A percentile compares a stretch with the other conserved stretches of the same genome.
Evolutionary conservation across 2,329 filamentous ascomycete genomes (phyloP).

Genomic region (Geoglossum cookeanum): DNA sequence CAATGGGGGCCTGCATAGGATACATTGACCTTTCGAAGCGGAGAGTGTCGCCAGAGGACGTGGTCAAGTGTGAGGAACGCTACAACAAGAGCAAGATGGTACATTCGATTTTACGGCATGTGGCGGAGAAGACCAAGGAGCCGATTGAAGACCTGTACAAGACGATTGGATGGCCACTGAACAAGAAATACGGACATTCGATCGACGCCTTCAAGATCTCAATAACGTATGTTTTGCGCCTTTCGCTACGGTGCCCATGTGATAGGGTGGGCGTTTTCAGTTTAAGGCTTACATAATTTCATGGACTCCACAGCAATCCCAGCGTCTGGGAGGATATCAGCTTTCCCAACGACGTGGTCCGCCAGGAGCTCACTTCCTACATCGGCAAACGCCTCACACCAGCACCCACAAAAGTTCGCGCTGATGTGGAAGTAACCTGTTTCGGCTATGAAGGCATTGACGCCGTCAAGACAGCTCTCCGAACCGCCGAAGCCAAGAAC

Average conservation of each 20-base stretch:
- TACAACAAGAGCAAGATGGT: constrained; percentile 99
- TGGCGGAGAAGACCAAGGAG: constrained; percentile 86
- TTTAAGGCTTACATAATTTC: not conserved
- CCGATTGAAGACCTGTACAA: constrained; percentile 94
- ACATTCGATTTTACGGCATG: constrained; percentile 96
- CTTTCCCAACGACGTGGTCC: constrained; percentile 71
- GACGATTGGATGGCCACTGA: constrained; percentile 87
- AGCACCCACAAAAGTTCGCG: constrained; percentile 96
- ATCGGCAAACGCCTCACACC: constrained; percentile 94
- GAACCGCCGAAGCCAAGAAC: constrained; percentile 82
- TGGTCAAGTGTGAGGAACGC: constrained; percentile 93
- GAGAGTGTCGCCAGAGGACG: constrained; percentile 91
- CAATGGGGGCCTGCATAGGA: constrained; percentile 26
- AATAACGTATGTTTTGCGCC: constrained; percentile 52
- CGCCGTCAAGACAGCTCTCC: constrained; percentile 82
- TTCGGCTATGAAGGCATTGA: constrained; percentile 97
- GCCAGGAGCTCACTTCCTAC: constrained; percentile 81
- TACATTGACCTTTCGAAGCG: constrained; percentile 99
- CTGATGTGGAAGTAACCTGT: constrained; percentile 91
- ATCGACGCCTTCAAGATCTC: constrained; percentile 98
- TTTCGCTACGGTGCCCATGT: constrained; percentile 5
- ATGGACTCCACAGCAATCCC: constrained; percentile 44
- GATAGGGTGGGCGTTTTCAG: not conserved
- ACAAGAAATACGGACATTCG: constrained; percentile 92
- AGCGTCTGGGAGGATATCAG: constrained; percentile 88